These are phyloP conservation scores for Umbelopsis sp. DNA, from an alignment of 371 early-diverging fungal species.

Conservation along the genomic window DNA sequence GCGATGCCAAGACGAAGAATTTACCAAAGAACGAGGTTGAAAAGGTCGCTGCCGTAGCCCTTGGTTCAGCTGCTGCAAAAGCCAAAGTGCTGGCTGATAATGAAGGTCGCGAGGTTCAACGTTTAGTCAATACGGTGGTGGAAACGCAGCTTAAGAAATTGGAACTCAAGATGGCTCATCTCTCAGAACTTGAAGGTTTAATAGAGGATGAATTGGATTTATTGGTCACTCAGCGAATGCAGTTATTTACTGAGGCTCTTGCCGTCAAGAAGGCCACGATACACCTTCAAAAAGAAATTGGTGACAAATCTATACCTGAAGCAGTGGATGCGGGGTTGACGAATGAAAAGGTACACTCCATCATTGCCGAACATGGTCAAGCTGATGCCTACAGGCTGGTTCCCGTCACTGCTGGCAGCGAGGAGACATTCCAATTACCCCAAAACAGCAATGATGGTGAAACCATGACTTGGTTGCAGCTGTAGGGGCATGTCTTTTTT, in stretches of 20 bases:
- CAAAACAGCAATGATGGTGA: neutral
- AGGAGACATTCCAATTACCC: neutral
- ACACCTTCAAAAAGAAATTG: constrained; percentile 55
- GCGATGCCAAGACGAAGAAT: constrained; percentile 27
- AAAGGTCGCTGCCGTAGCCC: constrained; percentile 65
- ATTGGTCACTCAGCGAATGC: constrained; percentile 81
- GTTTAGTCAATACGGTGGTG: constrained; percentile 78
- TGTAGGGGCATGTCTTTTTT: neutral
- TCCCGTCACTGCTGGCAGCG: constrained; percentile 13
- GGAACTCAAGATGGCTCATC: constrained; percentile 89
- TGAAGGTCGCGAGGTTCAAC: constrained; percentile 83
- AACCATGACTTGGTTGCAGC: neutral
- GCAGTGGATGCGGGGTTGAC: constrained; percentile 47
- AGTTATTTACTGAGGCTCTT: constrained; percentile 79
- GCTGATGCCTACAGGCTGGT: constrained; percentile 7
- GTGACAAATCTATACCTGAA: constrained; percentile 23
- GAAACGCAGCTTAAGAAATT: constrained; percentile 86
- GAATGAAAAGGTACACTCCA: constrained; percentile 45
- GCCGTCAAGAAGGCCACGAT: constrained; percentile 60
- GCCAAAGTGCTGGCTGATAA: constrained; percentile 66
- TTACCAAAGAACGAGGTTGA: constrained; percentile 54
- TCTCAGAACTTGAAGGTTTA: constrained; percentile 88
- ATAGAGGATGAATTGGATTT: constrained; percentile 85
- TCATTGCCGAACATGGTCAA: constrained; percentile 27
- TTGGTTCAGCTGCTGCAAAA: constrained; percentile 73